These are phyloP conservation scores for Aspergillus cristatus DNA, from an alignment of 495 filamentous ascomycete species.

Conservation along the genomic window DNA sequence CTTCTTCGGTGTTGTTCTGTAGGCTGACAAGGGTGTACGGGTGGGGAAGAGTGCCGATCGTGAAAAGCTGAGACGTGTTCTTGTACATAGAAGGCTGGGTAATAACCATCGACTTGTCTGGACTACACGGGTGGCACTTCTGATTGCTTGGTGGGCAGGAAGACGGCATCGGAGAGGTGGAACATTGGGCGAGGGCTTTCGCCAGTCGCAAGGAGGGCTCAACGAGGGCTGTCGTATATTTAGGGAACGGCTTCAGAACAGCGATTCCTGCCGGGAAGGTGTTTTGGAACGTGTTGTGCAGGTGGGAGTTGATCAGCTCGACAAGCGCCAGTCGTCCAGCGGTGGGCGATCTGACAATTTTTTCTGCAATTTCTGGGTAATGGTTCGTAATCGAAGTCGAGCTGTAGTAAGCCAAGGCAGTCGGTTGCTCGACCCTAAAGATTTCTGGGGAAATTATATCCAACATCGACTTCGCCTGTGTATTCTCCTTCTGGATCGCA, in stretches of 20 bases:
- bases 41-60: constrained; percentile 81
- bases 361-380: constrained; percentile 59
- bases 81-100: constrained; percentile 48
- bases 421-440: constrained; percentile 57
- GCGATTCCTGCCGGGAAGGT: constrained; percentile 66
- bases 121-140: constrained; percentile 64
- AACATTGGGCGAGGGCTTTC: constrained; percentile 61
- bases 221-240: constrained; percentile 63
- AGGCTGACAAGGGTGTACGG: constrained; percentile 74
- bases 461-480: constrained; percentile 45
- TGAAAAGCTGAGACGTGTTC: constrained; percentile 59
- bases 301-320: constrained; percentile 72
- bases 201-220: constrained; percentile 63
- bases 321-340: constrained; percentile 55
- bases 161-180: constrained; percentile 54
- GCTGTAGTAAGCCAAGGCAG: constrained; percentile 72
- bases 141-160: constrained; percentile 82
- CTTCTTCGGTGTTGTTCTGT: constrained; percentile 37
- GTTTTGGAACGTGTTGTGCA: constrained; percentile 79
- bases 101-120: constrained; percentile 44
- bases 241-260: constrained; percentile 65
- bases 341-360: constrained; percentile 42
- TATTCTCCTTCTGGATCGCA: constrained; percentile 49
- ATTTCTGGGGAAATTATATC: constrained; percentile 46
- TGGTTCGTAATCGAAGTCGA: constrained; percentile 44